Conservation (phyloP, 2,329 filamentous ascomycete species). For the Penicillium digitatum region DNA sequence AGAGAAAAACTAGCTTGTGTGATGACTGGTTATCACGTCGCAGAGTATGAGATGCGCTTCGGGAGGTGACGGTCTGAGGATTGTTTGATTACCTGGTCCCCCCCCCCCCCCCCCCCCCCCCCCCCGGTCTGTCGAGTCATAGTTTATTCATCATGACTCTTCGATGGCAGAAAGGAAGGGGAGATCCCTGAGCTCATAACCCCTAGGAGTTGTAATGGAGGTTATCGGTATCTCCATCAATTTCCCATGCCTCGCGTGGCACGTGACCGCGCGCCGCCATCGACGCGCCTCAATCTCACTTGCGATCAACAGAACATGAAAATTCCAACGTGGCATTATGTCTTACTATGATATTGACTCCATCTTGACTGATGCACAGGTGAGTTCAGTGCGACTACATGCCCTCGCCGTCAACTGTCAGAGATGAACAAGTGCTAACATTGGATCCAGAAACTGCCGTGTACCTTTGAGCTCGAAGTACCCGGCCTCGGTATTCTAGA, state of each 20-base stretch:
- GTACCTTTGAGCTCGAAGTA: conserved; percentile 87
- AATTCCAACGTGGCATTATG: conserved; percentile 27
- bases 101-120: no score
- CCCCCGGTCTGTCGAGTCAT: no score
- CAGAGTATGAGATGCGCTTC: background rate
- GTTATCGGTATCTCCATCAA: background rate
- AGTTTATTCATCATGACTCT: background rate
- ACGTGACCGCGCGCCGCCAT: conserved; percentile 15
- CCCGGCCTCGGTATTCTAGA: conserved; percentile 85
- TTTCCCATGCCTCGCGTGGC: background rate
- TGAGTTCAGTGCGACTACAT: conserved; percentile 13
- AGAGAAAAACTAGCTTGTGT: background rate
- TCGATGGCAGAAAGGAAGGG: background rate
- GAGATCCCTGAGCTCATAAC: background rate
- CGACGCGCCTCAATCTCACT: conserved; percentile 10
- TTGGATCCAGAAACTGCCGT: conserved; percentile 74
- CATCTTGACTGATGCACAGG: conserved; percentile 46
- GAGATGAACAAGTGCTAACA: conserved; percentile 12
- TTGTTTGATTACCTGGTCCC: no score
- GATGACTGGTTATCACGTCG: background rate
- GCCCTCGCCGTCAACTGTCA: background rate
- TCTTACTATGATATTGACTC: conserved; percentile 49
- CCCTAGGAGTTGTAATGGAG: background rate
- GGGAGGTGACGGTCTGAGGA: background rate
- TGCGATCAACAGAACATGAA: conserved; percentile 7